Evolutionary conservation across 1,284 basidiomycete species (phyloP), one percentile per base, ranked within the genome.

Genomic region (Exobasidium cylindrosporum): DNA sequence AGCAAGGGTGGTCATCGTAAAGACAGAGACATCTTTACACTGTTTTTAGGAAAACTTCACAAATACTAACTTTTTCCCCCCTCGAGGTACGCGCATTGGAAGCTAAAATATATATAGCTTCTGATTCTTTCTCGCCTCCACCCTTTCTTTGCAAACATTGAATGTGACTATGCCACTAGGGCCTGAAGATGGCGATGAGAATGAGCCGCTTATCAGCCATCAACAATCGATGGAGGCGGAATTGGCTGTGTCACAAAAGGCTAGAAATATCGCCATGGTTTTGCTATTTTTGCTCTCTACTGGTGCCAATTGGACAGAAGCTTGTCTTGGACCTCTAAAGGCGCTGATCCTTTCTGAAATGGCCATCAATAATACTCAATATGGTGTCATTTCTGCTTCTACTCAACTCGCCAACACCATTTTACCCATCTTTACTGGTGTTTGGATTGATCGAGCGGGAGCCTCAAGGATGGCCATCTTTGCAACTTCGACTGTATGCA

Each of bases 341-440:
- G 30, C 56, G 43, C 17, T 28, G 30, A 2, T 57, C 2, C 4
- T 24, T 21, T 17, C 17, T 3, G 56, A 57, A 26, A 13, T 57
- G 40, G 26, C 21, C 11, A 73, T 84, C 76, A 87, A 86, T 82
- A 85, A 83, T 40, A 85, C 87, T 75, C 87, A 87, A 64, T 85
- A 85, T 58, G 84, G 82, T 54, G 82, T 80, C 63, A 83, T 84
- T 62, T 58, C 76, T 6, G 81, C 80, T 3, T 80, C 81, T 2
- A 67, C 72, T 11, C 76, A 70, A 56, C 74, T 83, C 21, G 77
- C 82, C 66, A 83, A 83, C n/a, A 81, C 84, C 0, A 65, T 83
- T 21, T 67, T 83, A 4, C 83, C 83, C 2, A 75, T 83, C 57
- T 74, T 83, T 17, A 80, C 80, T 2, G 83, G 82, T 40, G 72